Base-by-base conservation (phyloP, 305 asterid genomes). In the Solanum hybrid region DNA sequence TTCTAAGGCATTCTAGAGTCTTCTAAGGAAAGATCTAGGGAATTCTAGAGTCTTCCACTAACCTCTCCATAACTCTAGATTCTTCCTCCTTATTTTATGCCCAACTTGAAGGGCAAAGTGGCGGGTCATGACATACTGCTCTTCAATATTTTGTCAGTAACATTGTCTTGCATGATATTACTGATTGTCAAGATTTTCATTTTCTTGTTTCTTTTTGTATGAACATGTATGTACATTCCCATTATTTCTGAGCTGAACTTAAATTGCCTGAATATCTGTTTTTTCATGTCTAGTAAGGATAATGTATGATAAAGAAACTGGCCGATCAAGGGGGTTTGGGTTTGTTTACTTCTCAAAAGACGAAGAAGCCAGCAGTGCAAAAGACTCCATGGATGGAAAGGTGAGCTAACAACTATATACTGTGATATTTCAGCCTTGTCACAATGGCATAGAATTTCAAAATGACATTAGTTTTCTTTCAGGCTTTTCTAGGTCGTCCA, bases 331-430 rank as follows among this genome's bases (percentile, higher is more conserved):
- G 90, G 95, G 95, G 10, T 93, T 93, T 90, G 94, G 95, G 41
- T 93, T 93, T 88, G 93, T 93, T 83, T 36, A 92, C 89, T 93
- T 93, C 91, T 91, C 92, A 3, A 91, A 90, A 90, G 92, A 92
- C 45, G 91, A 91, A 14, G 95, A 91, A 81, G 95, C 95, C 27
- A 45, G 33, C 24, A 84, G 89, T 80, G 95, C 95, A 39, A 93
- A 91, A 90, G 94, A 93, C 10, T 93, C 93, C 33, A 93, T 93
- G 95, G 95, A 93, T 78, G 94, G 95, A 70, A 92, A 92, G 93
- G 95, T 92, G 68, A 90, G 89, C 29, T 51, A 78, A 20, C 57
- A 1, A 79, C 72, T 39, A 88, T 38, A 24, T 10, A 88, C 12
- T 38, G 27, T 37, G 20, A 37, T 39, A 73, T 45, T 78, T 37